phyloP scores from a whole-genome alignment of 768 basidiomycete genomes.

The Psilocybe tampanensis region DNA sequence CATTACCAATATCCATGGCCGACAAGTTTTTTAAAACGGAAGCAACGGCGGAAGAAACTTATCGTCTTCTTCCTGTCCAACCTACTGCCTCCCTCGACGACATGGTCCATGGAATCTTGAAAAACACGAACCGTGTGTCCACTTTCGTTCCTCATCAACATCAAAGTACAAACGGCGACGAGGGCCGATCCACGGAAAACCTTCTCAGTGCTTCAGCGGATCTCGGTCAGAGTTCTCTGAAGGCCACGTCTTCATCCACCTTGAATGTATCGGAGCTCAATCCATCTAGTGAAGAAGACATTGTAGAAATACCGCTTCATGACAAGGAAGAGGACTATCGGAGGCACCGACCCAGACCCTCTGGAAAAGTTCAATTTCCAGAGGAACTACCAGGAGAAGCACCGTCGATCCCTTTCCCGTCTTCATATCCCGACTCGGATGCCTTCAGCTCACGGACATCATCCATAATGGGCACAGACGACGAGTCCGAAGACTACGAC shows the following conservation, averaged over 20 bases:
- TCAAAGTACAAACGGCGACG: background rate
- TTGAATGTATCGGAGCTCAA: background rate
- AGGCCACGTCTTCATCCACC: slow-evolving; percentile 2
- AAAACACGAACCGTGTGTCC: slow-evolving; percentile 15
- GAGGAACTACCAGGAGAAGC: slow-evolving; percentile 36
- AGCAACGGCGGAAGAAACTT: background rate
- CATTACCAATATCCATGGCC: background rate
- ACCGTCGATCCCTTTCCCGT: slow-evolving; percentile 26
- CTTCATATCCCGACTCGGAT: slow-evolving; percentile 33
- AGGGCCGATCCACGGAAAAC: background rate
- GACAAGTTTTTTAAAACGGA: too few species aligned
- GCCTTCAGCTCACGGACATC: slow-evolving; percentile 33
- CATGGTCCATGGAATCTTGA: slow-evolving; percentile 18
- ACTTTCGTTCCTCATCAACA: slow-evolving; percentile 5
- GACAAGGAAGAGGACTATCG: slow-evolving; percentile 11
- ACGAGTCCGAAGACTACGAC: slow-evolving; percentile 61
- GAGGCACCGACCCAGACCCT: slow-evolving; percentile 1
- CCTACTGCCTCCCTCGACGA: background rate
- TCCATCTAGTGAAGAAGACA: slow-evolving; percentile 7
- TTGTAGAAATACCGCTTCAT: slow-evolving; percentile 20
- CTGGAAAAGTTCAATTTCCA: slow-evolving; percentile 55
- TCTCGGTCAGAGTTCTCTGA: background rate
- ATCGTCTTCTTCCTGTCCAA: background rate
- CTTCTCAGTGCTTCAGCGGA: slow-evolving; percentile 1
- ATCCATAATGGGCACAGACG: slow-evolving; percentile 57